Base-by-base conservation (phyloP, 371 early-diverging fungal genomes). In the Mucor indicus region DNA sequence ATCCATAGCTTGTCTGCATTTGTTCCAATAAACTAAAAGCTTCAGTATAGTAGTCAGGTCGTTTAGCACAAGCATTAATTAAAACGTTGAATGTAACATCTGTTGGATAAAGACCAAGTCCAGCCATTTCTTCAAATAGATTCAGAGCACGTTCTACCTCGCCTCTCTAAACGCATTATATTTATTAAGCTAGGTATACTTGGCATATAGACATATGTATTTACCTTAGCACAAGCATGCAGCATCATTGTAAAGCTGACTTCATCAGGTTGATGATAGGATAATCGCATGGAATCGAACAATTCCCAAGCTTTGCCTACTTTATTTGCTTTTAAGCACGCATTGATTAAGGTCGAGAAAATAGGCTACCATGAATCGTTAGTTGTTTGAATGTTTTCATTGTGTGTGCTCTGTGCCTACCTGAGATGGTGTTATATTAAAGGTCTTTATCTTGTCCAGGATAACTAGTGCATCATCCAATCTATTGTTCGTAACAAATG, bases 241-340 rank as follows among this genome's bases (percentile, higher is more conserved):
- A 96, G 86, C 96, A 96, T 96, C 19, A 92, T 62, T 11, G 86
- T 82, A 50, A 87, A 95, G 4, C 85, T 74, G 0, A 84, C 81
- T 48, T 86, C 85, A 56, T 91, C 90, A 0, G 94, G 90, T 38
- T 81, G 74, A 30, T 82, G 83, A 20, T 89, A 81, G 22, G 91
- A 85, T 23, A 80, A 71, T 38, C 90, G 82, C 91, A 96, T 86
- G 48, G 89, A 75, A 57, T 93, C 87, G 75, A 93, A 96, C n/a
- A 88, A 77, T 23, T 79, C 77, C 96, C 96, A 96, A 8, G 95
- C 95, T 2, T 87, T 80, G 13, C 82, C 66, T 10, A 83, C 62
- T 38, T 91, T 81, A 15, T 76, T 69, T 9, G 75, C 61, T 32
- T 82, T 71, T n/a, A 93, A 53, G 49, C 92, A 96, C 17, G 92